Conservation (phyloP, 768 basidiomycete genomes). For the Amanita muscaria region DNA sequence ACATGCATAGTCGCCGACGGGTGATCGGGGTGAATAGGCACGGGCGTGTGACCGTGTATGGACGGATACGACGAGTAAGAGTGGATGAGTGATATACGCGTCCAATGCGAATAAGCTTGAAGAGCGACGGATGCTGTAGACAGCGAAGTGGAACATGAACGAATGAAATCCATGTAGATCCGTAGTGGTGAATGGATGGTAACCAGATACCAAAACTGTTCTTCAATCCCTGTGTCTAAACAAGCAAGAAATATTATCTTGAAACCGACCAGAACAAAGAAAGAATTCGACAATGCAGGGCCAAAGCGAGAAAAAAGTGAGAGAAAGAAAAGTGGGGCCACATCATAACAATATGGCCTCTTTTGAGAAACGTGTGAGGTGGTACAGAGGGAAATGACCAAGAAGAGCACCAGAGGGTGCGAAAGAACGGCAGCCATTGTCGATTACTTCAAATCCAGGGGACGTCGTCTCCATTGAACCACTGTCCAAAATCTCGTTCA, state of each 20-base stretch:
- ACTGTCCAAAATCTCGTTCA: conserved; percentile 68
- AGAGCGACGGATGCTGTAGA: no score
- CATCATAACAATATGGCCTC: not conserved
- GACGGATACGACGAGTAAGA: no score
- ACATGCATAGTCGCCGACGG: not conserved
- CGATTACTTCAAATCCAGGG: conserved; percentile 25
- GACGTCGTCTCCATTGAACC: conserved; percentile 56
- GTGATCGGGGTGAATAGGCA: not conserved
- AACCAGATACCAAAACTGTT: no score
- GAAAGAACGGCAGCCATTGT: no score
- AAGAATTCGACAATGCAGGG: not conserved
- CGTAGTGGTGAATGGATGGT: no score
- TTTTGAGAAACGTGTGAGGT: conserved; percentile 1
- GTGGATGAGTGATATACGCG: no score
- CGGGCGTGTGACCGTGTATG: no score
- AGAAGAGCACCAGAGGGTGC: not conserved
- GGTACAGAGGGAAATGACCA: not conserved
- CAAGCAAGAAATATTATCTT: no score
- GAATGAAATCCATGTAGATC: no score
- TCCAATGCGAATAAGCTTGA: no score
- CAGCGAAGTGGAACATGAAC: no score
- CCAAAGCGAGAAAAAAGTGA: not conserved
- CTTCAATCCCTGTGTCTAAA: no score
- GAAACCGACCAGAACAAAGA: not conserved
- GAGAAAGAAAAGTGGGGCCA: not conserved